Conservation (phyloP, 2,329 filamentous ascomycete species). For the Rhinocladiella similis region DNA sequence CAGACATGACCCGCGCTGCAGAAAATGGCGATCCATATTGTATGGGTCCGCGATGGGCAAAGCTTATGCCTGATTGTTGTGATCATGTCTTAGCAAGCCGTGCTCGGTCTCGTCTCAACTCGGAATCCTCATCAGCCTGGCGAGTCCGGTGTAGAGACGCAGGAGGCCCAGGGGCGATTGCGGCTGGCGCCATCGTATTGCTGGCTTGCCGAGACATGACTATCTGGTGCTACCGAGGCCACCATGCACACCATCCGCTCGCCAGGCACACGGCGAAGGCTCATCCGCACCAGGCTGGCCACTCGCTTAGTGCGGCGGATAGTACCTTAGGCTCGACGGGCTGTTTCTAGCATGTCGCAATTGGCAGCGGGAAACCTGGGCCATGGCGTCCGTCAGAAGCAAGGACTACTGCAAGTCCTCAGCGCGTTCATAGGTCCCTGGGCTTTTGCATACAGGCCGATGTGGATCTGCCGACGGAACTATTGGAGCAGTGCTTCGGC, state of each 20-base stretch:
- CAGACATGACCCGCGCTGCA: slow-evolving; percentile 11
- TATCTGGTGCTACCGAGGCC: slow-evolving; percentile 22
- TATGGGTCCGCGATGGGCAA: slow-evolving; percentile 3
- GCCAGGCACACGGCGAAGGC: slow-evolving; percentile 14
- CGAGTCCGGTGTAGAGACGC: no score
- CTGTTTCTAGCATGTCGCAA: slow-evolving; percentile 23
- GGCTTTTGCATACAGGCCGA: slow-evolving; percentile 16
- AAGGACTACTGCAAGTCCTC: slow-evolving; percentile 25
- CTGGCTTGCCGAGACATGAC: slow-evolving; percentile 28
- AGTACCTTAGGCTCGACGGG: not conserved
- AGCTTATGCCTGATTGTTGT: slow-evolving; percentile 24
- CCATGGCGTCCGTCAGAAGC: slow-evolving; percentile 27
- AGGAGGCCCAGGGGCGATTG: slow-evolving; percentile 6
- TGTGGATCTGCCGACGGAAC: slow-evolving; percentile 21
- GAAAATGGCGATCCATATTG: slow-evolving; percentile 12
- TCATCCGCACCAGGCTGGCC: slow-evolving; percentile 14
- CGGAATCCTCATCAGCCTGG: not conserved
- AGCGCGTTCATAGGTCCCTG: slow-evolving; percentile 26
- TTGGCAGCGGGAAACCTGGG: slow-evolving; percentile 26
- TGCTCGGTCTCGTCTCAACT: not conserved
- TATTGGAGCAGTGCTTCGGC: slow-evolving; percentile 26
- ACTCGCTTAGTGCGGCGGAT: slow-evolving; percentile 13
- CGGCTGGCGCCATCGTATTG: slow-evolving; percentile 21
- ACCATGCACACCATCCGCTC: slow-evolving; percentile 14
- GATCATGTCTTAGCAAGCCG: not conserved